Evolutionary conservation across 768 basidiomycete species (phyloP).

Genomic region (Pluteus cervinus): DNA sequence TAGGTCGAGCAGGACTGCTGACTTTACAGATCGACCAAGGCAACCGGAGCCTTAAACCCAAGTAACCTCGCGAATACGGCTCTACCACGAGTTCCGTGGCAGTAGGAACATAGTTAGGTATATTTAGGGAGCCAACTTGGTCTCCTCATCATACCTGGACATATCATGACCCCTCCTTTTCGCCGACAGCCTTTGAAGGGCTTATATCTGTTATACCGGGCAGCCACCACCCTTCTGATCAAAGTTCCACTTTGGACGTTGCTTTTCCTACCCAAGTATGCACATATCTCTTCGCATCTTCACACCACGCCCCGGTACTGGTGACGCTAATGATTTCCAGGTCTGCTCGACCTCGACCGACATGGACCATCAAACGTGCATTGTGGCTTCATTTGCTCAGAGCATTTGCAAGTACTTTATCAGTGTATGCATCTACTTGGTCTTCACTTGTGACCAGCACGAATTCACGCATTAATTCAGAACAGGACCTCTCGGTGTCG

Average conservation of each 20-base stretch:
- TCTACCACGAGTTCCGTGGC: too few species aligned
- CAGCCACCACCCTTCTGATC: constrained; percentile 33
- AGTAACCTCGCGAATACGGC: too few species aligned
- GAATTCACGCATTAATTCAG: constrained; percentile 17
- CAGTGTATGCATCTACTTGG: neutral
- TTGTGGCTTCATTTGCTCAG: neutral
- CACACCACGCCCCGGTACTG: neutral
- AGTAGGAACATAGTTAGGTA: too few species aligned
- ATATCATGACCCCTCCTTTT: constrained; percentile 26
- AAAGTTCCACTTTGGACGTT: constrained; percentile 44
- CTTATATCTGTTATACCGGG: constrained; percentile 38
- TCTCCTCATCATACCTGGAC: too few species aligned
- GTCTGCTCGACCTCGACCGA: constrained; percentile 34
- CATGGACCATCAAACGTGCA: constrained; percentile 38
- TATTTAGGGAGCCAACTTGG: too few species aligned
- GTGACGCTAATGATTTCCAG: constrained; percentile 14
- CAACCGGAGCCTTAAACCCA: too few species aligned
- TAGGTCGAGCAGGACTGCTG: too few species aligned
- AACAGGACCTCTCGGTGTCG: constrained; percentile 22
- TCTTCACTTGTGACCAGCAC: neutral
- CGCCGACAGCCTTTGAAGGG: constrained; percentile 43
- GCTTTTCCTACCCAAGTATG: constrained; percentile 30
- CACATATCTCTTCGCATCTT: neutral
- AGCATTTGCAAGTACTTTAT: constrained; percentile 21
- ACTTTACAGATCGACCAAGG: too few species aligned